Conservation (phyloP, 768 basidiomycete genomes). For the Psilocybe cyanescens region DNA sequence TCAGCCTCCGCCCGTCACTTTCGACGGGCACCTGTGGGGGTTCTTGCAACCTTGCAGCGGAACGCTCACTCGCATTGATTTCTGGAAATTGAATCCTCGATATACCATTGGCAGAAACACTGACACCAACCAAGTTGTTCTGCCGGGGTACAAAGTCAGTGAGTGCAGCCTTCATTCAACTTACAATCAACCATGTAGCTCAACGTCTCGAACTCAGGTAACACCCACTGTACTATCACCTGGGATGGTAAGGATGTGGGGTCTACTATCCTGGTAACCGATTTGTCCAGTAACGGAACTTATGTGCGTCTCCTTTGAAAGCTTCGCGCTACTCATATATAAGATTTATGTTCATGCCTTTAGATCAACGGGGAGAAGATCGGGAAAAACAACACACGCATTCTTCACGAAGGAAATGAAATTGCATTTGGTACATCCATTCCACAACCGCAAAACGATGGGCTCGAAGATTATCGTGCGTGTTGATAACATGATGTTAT, state of each 20-base stretch:
- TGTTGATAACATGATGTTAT: slow-evolving; percentile 14
- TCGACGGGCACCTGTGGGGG: slow-evolving; percentile 65
- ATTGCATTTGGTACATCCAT: slow-evolving; percentile 76
- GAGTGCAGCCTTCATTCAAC: slow-evolving; percentile 29
- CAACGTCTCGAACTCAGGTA: slow-evolving; percentile 40
- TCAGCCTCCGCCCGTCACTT: slow-evolving; percentile 30
- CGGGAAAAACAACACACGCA: slow-evolving; percentile 52
- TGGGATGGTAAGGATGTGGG: slow-evolving; percentile 61
- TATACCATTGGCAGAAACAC: slow-evolving; percentile 60
- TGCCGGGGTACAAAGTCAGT: slow-evolving; percentile 80
- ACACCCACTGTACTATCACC: slow-evolving; percentile 56
- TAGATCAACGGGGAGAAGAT: slow-evolving; percentile 75
- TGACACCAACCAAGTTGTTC: slow-evolving; percentile 52
- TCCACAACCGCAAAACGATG: slow-evolving; percentile 46
- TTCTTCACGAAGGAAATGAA: slow-evolving; percentile 82
- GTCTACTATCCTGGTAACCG: slow-evolving; percentile 51
- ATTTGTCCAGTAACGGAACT: slow-evolving; percentile 76
- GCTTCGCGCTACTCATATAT: background rate
- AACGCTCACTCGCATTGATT: slow-evolving; percentile 58
- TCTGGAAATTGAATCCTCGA: slow-evolving; percentile 53
- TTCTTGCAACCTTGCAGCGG: slow-evolving; percentile 68
- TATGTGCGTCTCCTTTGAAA: slow-evolving; percentile 46
- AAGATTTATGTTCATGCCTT: background rate
- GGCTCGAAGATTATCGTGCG: slow-evolving; percentile 77
- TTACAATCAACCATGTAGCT: background rate